phyloP scores from a whole-genome alignment of 1,284 basidiomycete species.

The Microbotryum silenes-acaulis region DNA sequence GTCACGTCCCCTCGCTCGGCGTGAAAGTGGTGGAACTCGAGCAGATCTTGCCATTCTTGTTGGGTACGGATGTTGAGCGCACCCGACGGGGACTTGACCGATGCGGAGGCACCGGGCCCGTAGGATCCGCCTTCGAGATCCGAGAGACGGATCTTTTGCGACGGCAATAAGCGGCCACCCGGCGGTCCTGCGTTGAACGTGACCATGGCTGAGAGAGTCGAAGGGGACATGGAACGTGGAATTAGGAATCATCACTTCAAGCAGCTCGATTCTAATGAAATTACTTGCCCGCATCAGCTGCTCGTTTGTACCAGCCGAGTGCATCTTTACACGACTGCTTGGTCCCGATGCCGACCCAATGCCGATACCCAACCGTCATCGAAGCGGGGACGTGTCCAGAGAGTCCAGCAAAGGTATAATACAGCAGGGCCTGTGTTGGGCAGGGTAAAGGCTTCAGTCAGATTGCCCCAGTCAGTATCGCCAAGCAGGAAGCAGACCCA shows the following conservation, averaged over 20 bases:
- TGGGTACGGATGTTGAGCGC: slow-evolving; percentile 22
- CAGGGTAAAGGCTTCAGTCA: neutral
- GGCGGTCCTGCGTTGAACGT: slow-evolving; percentile 77
- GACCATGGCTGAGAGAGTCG: slow-evolving; percentile 52
- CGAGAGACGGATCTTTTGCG: slow-evolving; percentile 72
- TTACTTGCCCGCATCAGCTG: slow-evolving; percentile 64
- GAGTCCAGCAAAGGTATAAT: slow-evolving; percentile 87
- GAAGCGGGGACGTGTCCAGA: slow-evolving; percentile 77
- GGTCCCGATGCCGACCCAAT: slow-evolving; percentile 89
- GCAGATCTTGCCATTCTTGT: slow-evolving; percentile 38
- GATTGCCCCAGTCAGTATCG: neutral
- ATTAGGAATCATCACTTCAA: too few species aligned
- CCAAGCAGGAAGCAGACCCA: slow-evolving; percentile 36
- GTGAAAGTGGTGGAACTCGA: slow-evolving; percentile 54
- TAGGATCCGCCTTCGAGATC: slow-evolving; percentile 87
- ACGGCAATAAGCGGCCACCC: slow-evolving; percentile 77
- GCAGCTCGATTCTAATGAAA: too few species aligned
- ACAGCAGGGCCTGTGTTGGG: slow-evolving; percentile 65
- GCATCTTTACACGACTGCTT: slow-evolving; percentile 66
- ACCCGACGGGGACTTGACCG: slow-evolving; percentile 22
- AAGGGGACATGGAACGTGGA: neutral
- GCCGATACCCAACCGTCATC: slow-evolving; percentile 88
- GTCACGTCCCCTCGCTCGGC: slow-evolving; percentile 71
- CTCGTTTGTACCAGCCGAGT: slow-evolving; percentile 75
- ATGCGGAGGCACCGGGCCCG: slow-evolving; percentile 73